A percentile compares a stretch with the other conserved stretches of the same genome.
These are phyloP conservation scores for Diutina mesorugosa DNA, from an alignment of 1,139 yeast genomes.

Conservation along the genomic window DNA sequence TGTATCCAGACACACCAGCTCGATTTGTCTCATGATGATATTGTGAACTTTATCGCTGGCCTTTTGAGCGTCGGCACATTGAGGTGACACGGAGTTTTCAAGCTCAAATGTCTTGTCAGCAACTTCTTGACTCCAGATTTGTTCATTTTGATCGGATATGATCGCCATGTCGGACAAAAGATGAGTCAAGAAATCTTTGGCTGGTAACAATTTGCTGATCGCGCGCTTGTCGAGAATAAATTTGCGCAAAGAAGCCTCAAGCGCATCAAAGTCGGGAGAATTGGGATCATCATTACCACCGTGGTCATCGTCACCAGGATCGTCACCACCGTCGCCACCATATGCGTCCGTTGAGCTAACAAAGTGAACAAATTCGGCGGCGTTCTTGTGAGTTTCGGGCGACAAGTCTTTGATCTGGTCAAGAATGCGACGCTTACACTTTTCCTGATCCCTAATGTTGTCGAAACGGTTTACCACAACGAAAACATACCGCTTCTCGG, in stretches of 20 bases:
- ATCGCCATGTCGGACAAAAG: slow-evolving; percentile 51
- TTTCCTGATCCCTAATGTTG: slow-evolving; percentile 7
- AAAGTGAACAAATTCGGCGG: slow-evolving; percentile 88
- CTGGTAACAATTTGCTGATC: slow-evolving; percentile 81
- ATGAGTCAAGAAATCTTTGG: slow-evolving; percentile 69
- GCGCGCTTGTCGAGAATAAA: slow-evolving; percentile 86
- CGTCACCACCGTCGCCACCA: slow-evolving; percentile 18
- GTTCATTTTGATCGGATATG: slow-evolving; percentile 49
- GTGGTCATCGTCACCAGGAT: slow-evolving; percentile 14
- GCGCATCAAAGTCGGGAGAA: slow-evolving; percentile 61
- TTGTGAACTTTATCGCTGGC: slow-evolving; percentile 46
- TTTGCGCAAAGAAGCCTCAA: slow-evolving; percentile 75
- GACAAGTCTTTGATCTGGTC: slow-evolving; percentile 81
- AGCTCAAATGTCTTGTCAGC: slow-evolving; percentile 25
- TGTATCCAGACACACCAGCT: slow-evolving; percentile 40
- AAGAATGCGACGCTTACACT: slow-evolving; percentile 54
- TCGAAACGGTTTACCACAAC: slow-evolving; percentile 82
- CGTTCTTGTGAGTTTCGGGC: slow-evolving; percentile 83
- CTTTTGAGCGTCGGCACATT: slow-evolving; percentile 39
- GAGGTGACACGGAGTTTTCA: slow-evolving; percentile 45
- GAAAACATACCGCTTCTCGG: slow-evolving; percentile 83
- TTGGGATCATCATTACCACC: slow-evolving; percentile 20
- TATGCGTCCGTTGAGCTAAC: slow-evolving; percentile 40
- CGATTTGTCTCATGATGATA: slow-evolving; percentile 50
- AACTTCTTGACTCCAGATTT: slow-evolving; percentile 15